These are phyloP conservation scores for Phytophthora citrophthora DNA, from an alignment of 352 stramenopile genomes.

Conservation along the genomic window DNA sequence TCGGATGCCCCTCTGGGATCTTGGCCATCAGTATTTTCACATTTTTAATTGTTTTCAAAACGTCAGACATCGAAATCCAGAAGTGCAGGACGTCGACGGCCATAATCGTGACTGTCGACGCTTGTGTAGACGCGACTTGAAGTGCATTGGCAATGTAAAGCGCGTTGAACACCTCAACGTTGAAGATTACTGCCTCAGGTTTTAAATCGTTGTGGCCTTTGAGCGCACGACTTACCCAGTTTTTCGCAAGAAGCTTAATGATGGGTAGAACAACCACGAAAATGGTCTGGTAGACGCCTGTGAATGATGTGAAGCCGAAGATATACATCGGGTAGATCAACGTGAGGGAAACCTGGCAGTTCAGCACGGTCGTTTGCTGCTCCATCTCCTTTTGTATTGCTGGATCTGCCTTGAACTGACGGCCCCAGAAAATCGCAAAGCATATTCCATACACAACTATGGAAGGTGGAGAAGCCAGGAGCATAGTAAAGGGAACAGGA, in stretches of 20 bases:
- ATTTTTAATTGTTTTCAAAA: slow-evolving; percentile 6
- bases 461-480: slow-evolving; percentile 15
- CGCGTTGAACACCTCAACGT: slow-evolving; percentile 42
- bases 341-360: slow-evolving; percentile 25
- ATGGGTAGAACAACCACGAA: slow-evolving; percentile 18
- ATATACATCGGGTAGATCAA: slow-evolving; percentile 41
- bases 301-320: slow-evolving; percentile 25
- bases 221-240: slow-evolving; percentile 32
- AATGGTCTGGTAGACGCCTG: slow-evolving; percentile 15
- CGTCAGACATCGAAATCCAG: slow-evolving; percentile 6
- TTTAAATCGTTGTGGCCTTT: slow-evolving; percentile 29
- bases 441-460: slow-evolving; percentile 17
- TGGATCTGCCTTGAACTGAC: slow-evolving; percentile 16
- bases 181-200: slow-evolving; percentile 43
- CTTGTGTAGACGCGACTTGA: slow-evolving; percentile 17
- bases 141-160: slow-evolving; percentile 34
- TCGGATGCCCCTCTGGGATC: slow-evolving; percentile 10
- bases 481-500: slow-evolving; percentile 21
- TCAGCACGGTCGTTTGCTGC: slow-evolving; percentile 16
- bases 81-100: slow-evolving; percentile 8
- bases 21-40: slow-evolving; percentile 24
- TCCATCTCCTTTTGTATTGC: slow-evolving; percentile 18
- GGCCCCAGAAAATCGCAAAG: slow-evolving; percentile 23
- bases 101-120: slow-evolving; percentile 21
- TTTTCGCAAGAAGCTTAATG: slow-evolving; percentile 32